Percentiles rank a stretch among this genome's conserved stretches.
Conservation (phyloP, 1,139 yeast genomes). For the Tardiomyces blankii region DNA sequence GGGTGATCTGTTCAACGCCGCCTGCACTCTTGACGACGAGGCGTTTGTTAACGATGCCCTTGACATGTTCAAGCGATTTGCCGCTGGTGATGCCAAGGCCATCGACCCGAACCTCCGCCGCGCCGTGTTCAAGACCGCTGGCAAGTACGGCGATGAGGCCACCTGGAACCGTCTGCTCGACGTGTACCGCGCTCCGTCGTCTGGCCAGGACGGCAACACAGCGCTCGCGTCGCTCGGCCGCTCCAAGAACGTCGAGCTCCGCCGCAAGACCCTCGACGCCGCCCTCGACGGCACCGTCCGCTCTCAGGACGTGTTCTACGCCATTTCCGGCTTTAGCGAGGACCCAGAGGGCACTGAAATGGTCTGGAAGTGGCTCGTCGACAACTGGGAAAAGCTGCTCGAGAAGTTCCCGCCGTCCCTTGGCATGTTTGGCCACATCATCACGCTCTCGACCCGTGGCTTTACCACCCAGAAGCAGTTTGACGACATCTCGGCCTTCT, state of each 20-base stretch:
- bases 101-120: constrained; percentile 74
- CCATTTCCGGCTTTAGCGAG: constrained; percentile 60
- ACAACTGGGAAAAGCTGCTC: constrained; percentile 60
- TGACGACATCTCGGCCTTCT: constrained; percentile 47
- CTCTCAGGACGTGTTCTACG: constrained; percentile 63
- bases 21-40: constrained; percentile 50
- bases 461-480: constrained; percentile 54
- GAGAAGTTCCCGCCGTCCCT: constrained; percentile 71
- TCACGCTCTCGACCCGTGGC: constrained; percentile 49
- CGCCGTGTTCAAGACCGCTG: constrained; percentile 59
- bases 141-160: constrained; percentile 47
- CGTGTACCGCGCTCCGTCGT: constrained; percentile 53
- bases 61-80: constrained; percentile 45
- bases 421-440: constrained; percentile 66
- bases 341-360: constrained; percentile 53
- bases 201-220: constrained; percentile 63
- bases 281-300: constrained; percentile 61
- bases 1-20: constrained; percentile 57
- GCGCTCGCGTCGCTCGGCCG: constrained; percentile 71
- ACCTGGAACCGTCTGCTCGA: constrained; percentile 50
- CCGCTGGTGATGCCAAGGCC: constrained; percentile 56
- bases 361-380: constrained; percentile 66
- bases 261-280: constrained; percentile 48
- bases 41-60: constrained; percentile 43
- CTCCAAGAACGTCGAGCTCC: constrained; percentile 46